Conservation (phyloP, 768 basidiomycete species). For the Mycena alexandri region DNA sequence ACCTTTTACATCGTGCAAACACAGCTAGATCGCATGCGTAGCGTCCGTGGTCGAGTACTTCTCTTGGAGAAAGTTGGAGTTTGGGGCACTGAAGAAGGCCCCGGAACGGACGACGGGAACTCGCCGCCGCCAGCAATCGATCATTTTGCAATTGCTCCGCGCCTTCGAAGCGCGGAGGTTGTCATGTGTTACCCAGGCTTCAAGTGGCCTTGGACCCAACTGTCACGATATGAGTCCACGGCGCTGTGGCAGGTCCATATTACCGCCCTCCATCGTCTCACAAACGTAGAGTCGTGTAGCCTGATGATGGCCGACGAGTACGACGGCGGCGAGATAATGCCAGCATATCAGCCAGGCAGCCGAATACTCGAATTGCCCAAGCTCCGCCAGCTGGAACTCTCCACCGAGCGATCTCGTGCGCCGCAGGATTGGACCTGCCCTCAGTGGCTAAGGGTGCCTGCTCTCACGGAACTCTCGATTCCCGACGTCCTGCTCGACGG, state of each 20-base stretch:
- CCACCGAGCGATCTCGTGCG: background rate
- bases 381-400: constrained; percentile 13
- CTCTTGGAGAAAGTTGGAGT: constrained; percentile 17
- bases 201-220: constrained; percentile 9
- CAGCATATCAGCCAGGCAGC: background rate
- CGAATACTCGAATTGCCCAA: background rate
- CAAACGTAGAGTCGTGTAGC: constrained; percentile 19
- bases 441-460: constrained; percentile 1
- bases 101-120: background rate
- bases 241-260: constrained; percentile 16
- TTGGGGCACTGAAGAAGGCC: background rate
- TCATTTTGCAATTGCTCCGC: constrained; percentile 11
- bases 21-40: background rate
- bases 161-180: constrained; percentile 11
- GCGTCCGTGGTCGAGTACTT: constrained; percentile 7
- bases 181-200: constrained; percentile 4
- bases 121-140: background rate
- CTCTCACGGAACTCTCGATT: constrained; percentile 15
- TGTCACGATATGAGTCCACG: constrained; percentile 8
- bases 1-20: constrained; percentile 1
- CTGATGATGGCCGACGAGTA: constrained; percentile 1
- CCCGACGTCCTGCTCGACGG: background rate
- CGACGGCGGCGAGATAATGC: background rate
- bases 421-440: background rate
- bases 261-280: constrained; percentile 3